A percentile compares a stretch with the other conserved stretches of the same genome.
Conservation (phyloP, 495 filamentous ascomycete species). For the Bombardia bombarda region DNA sequence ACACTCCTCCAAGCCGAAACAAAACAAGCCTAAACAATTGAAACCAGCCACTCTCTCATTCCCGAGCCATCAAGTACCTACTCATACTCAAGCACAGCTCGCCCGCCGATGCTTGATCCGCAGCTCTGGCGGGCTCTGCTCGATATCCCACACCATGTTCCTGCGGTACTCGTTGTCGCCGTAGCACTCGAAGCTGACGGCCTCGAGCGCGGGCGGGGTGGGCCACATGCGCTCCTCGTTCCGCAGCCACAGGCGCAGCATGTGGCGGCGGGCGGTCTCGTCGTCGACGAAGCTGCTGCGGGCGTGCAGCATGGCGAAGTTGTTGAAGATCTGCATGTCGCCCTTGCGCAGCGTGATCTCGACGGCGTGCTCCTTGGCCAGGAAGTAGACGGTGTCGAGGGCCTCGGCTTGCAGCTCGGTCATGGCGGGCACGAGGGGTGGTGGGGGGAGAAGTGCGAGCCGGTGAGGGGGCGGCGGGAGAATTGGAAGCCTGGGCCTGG, state of each 20-base stretch:
- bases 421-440: background rate
- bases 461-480: slow-evolving; percentile 1
- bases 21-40: background rate
- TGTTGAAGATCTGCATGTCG: slow-evolving; percentile 6
- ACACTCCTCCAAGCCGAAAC: no score
- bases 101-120: slow-evolving; percentile 20
- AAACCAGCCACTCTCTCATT: background rate
- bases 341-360: background rate
- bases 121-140: slow-evolving; percentile 20
- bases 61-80: no score
- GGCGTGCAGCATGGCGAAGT: slow-evolving; percentile 4
- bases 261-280: background rate
- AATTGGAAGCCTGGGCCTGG: slow-evolving; percentile 3
- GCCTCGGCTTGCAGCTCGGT: slow-evolving; percentile 8
- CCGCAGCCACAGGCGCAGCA: slow-evolving; percentile 7
- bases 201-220: slow-evolving; percentile 8
- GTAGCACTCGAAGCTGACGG: slow-evolving; percentile 20
- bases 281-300: slow-evolving; percentile 1
- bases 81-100: slow-evolving; percentile 20
- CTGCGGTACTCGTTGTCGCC: slow-evolving; percentile 16
- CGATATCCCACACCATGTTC: slow-evolving; percentile 20
- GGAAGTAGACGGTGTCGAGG: slow-evolving; percentile 5
- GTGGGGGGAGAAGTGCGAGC: background rate
- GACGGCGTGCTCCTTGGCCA: slow-evolving; percentile 1
- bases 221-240: slow-evolving; percentile 1